These are phyloP conservation scores for Macroventuria anomochaeta DNA, from an alignment of 2,329 filamentous ascomycete species.

Conservation along the genomic window DNA sequence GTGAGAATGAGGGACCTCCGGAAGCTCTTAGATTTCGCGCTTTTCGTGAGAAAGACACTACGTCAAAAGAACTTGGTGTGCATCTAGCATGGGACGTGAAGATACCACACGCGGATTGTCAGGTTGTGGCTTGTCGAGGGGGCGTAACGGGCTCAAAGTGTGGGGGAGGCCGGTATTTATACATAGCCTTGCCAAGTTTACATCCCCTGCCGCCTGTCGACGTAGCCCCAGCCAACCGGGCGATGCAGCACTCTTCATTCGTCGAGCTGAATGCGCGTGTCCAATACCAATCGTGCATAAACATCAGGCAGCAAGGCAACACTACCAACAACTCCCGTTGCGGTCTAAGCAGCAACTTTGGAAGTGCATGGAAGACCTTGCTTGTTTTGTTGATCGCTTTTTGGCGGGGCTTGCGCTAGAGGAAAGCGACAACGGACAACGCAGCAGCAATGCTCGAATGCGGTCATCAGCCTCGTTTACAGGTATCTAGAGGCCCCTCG, in stretches of 20 bases:
- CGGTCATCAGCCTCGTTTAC: not conserved
- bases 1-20: conserved; percentile 60
- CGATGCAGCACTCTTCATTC: conserved; percentile 15
- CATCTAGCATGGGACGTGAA: conserved; percentile 44
- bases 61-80: conserved; percentile 49
- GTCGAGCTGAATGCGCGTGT: conserved; percentile 7
- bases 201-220: conserved; percentile 19
- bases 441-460: conserved; percentile 3
- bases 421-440: conserved; percentile 2
- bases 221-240: conserved; percentile 17
- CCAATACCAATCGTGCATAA: conserved; percentile 15
- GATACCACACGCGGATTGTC: conserved; percentile 50
- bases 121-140: conserved; percentile 49
- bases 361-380: conserved; percentile 16
- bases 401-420: conserved; percentile 18
- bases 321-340: conserved; percentile 5
- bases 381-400: conserved; percentile 20
- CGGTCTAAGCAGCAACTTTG: conserved; percentile 9
- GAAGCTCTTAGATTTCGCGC: conserved; percentile 56
- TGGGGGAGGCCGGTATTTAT: conserved; percentile 42
- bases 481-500: not conserved
- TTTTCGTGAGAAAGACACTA: conserved; percentile 45
- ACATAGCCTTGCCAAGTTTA: conserved; percentile 19
- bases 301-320: conserved; percentile 21
- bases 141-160: conserved; percentile 41